Base-by-base conservation (phyloP, 805 yeast genomes). In the Lachancea fermentati region DNA sequence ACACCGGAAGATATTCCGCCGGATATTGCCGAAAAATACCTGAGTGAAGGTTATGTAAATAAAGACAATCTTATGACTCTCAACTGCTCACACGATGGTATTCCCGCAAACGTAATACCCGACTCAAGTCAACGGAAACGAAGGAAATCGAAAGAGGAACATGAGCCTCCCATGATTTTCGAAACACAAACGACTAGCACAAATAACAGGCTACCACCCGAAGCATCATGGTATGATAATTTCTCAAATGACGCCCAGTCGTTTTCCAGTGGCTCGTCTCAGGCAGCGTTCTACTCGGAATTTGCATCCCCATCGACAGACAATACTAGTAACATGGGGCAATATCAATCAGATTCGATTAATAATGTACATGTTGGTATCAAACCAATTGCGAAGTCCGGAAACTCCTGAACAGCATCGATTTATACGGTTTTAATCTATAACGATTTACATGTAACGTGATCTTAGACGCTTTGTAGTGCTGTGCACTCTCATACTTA, bases 21-120 rank as follows among this genome's bases (percentile, higher is more conserved):
- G 6, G 32, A 25, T 5, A 15, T 30, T 13, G 19, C 19, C 17
- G 40, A 37, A 5, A 30, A 22, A 16, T 30, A 12, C 12, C 30
- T 37, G 4, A 8, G 34, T 16, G 9, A 22, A 8, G 40, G 35
- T n/a, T 37, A 37, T 19, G 40, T 37, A 11, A 30, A 19, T 19
- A 29, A 32, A 12, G n/a, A 19, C 6, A 37, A 22, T 11, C 30
- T 37, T 8, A 15, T 37, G 25, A 37, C 40, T 11, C 17, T 32
- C n/a, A 32, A 37, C 35, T 32, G 32, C 16, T 37, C 40, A 8
- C 30, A 30, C 19, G 40, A 37, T 11, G 40, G 40, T 11, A 30
- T 30, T 11, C 40, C 40, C 5, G 30, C 18, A 9, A 32, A 37
- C 19, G 32, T 29, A 12, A n/a, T 15, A 29, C n/a, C 32, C 16